These are phyloP conservation scores for Trametopsis cervina DNA, from an alignment of 768 basidiomycete species.

Conservation along the genomic window DNA sequence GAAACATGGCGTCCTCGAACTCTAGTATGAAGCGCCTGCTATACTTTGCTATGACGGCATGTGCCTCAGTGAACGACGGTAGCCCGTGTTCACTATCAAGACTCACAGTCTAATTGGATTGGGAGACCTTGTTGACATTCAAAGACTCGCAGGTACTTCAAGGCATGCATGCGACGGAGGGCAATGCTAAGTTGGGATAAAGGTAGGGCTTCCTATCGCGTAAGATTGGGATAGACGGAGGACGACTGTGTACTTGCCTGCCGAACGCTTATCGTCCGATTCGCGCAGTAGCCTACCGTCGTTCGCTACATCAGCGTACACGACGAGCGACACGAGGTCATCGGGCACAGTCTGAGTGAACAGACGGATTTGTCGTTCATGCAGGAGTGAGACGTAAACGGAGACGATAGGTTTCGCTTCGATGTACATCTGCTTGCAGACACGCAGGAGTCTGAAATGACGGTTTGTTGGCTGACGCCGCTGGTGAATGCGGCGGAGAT, in stretches of 20 bases:
- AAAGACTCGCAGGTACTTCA: slow-evolving; percentile 30
- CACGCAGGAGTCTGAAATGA: slow-evolving; percentile 28
- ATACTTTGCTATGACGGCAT: slow-evolving; percentile 2
- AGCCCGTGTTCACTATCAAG: background rate
- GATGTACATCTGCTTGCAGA: slow-evolving; percentile 24
- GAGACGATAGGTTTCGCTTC: slow-evolving; percentile 26
- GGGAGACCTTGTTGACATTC: slow-evolving; percentile 22
- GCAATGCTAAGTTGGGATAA: slow-evolving; percentile 27
- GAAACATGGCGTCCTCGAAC: slow-evolving; percentile 35
- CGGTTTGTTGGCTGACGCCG: slow-evolving; percentile 28
- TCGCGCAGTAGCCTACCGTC: slow-evolving; percentile 28
- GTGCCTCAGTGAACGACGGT: background rate
- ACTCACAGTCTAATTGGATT: slow-evolving; percentile 13
- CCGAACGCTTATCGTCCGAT: background rate
- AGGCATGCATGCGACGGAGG: slow-evolving; percentile 22
- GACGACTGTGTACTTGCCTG: slow-evolving; percentile 7
- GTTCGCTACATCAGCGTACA: slow-evolving; percentile 33
- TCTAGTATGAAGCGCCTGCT: slow-evolving; percentile 15
- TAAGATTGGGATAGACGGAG: background rate
- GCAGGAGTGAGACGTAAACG: slow-evolving; percentile 30
- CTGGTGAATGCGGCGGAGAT: slow-evolving; percentile 17
- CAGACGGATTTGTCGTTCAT: slow-evolving; percentile 30
- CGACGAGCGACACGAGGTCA: slow-evolving; percentile 19
- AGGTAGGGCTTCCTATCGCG: slow-evolving; percentile 15
- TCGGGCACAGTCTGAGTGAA: slow-evolving; percentile 20